These are phyloP conservation scores for Xylariomycetidae sp. DNA, from an alignment of 2,329 filamentous ascomycete species.

Conservation along the genomic window DNA sequence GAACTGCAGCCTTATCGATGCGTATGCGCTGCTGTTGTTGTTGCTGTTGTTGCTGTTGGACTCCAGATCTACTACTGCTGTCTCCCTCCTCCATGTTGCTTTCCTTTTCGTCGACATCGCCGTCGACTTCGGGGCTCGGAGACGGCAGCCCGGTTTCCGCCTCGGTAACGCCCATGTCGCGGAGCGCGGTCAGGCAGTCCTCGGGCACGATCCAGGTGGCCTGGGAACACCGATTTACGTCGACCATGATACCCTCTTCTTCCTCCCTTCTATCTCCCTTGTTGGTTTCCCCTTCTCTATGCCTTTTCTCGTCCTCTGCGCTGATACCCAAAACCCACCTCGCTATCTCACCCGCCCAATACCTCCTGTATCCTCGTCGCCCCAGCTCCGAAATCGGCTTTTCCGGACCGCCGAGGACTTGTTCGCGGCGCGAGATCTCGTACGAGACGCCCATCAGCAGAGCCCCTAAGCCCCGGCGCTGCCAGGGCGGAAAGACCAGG, in stretches of 20 bases:
- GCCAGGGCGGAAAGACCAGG: conserved; percentile 91
- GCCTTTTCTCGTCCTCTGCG: conserved; percentile 6
- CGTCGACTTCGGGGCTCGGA: conserved; percentile 7
- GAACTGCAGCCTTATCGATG: conserved; percentile 50
- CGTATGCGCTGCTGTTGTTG: conserved; percentile 42
- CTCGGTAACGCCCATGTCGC: conserved; percentile 70
- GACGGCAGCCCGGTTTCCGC: conserved; percentile 35
- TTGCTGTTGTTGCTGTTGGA: too few relatives aligned
- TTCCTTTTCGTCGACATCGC: conserved; percentile 16
- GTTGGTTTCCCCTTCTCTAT: conserved; percentile 1
- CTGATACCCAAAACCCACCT: conserved; percentile 52
- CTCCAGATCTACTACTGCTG: too few relatives aligned
- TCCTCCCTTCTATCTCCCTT: neutral
- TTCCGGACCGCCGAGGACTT: conserved; percentile 83
- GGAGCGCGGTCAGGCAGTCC: conserved; percentile 72
- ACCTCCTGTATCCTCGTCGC: conserved; percentile 72
- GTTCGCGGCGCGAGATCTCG: conserved; percentile 79
- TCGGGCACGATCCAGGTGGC: conserved; percentile 80
- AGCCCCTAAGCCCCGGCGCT: conserved; percentile 80
- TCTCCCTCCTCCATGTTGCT: conserved; percentile 3
- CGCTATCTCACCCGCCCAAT: conserved; percentile 80
- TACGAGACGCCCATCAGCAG: conserved; percentile 91
- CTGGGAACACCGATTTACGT: conserved; percentile 65
- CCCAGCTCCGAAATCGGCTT: conserved; percentile 87
- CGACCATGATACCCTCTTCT: conserved; percentile 44